phyloP scores from a whole-genome alignment of 345 rosid genomes.

The Pseudoturritis turrita region DNA sequence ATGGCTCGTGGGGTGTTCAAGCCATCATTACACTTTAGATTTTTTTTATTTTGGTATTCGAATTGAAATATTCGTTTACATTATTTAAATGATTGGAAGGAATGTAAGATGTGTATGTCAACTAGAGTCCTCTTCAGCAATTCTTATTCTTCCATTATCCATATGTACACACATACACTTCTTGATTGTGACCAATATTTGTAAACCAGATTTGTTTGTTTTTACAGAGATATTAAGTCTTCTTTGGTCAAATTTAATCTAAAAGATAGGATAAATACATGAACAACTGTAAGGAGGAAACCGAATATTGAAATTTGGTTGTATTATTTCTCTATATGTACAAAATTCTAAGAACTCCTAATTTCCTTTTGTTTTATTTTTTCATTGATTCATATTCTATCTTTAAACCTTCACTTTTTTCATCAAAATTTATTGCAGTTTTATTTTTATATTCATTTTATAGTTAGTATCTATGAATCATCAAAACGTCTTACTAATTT shows the following conservation, averaged over 20 bases:
- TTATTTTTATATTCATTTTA: neutral
- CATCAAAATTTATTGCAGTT: neutral
- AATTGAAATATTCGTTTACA: constrained; percentile 9
- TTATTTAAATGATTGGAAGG: constrained; percentile 28
- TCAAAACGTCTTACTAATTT: neutral
- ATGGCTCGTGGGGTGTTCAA: constrained; percentile 58
- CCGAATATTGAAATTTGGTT: neutral
- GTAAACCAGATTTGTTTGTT: neutral
- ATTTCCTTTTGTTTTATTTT: neutral
- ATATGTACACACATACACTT: neutral
- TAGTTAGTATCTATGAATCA: no score
- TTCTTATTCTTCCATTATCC: constrained; percentile 1
- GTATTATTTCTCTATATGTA: neutral
- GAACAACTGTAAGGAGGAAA: neutral
- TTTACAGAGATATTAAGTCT: neutral
- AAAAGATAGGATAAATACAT: neutral
- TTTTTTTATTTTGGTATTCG: neutral
- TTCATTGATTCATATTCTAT: neutral
- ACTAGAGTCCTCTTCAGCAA: constrained; percentile 16
- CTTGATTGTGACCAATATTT: neutral
- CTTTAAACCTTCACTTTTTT: neutral
- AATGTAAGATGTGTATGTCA: constrained; percentile 16
- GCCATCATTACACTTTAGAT: constrained; percentile 29
- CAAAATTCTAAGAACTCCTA: neutral
- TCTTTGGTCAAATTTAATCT: neutral